Percentiles rank a stretch among this genome's conserved stretches.
Evolutionary conservation across 768 basidiomycete species (phyloP).

Genomic region (Lyophyllum semitale): DNA sequence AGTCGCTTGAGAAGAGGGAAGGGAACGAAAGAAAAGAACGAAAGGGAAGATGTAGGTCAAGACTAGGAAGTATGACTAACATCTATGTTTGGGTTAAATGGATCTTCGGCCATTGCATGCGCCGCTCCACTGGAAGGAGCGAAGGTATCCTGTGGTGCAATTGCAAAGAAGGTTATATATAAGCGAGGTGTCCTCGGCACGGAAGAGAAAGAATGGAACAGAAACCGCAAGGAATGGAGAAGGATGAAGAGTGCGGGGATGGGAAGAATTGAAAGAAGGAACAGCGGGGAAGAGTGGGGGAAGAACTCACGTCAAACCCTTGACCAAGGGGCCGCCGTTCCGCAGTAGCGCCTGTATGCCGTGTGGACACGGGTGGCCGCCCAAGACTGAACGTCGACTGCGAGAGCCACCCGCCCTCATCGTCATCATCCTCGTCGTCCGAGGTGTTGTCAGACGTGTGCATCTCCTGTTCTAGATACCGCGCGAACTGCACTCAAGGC

Average conservation of each 20-base stretch:
- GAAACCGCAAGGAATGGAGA: background rate
- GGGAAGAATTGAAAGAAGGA: too few species aligned
- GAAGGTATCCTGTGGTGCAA: slow-evolving; percentile 52
- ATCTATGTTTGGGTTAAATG: slow-evolving; percentile 55
- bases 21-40: background rate
- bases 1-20: background rate
- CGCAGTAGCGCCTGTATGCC: slow-evolving; percentile 37
- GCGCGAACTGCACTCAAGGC: slow-evolving; percentile 60
- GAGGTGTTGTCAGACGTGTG: slow-evolving; percentile 58
- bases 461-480: slow-evolving; percentile 77
- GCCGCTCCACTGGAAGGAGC: slow-evolving; percentile 34
- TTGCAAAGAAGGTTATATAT: background rate
- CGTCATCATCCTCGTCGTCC: slow-evolving; percentile 70
- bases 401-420: slow-evolving; percentile 79
- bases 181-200: background rate
- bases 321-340: slow-evolving; percentile 41
- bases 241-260: background rate
- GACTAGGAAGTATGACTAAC: slow-evolving; percentile 30
- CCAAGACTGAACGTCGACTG: slow-evolving; percentile 71
- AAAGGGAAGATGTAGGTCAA: background rate
- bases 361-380: slow-evolving; percentile 48
- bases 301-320: slow-evolving; percentile 56
- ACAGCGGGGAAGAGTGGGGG: background rate
- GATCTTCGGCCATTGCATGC: slow-evolving; percentile 44
- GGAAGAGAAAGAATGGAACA: background rate